These are phyloP conservation scores for Tulasnella sp. DNA, from an alignment of 768 basidiomycete species.

Conservation along the genomic window DNA sequence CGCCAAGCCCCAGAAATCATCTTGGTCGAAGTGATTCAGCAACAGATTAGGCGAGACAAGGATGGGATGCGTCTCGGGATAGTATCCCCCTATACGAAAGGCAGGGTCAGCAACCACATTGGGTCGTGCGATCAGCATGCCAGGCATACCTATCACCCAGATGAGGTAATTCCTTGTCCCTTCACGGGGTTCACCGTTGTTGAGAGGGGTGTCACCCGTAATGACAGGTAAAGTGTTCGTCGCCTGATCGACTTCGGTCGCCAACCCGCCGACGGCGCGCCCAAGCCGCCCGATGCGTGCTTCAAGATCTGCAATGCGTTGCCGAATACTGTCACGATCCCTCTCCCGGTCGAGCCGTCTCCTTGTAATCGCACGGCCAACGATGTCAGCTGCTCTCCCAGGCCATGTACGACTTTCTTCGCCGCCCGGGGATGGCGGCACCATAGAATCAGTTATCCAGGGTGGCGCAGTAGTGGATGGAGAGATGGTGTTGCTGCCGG, in stretches of 20 bases:
- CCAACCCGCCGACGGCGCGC: no score
- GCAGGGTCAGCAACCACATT: conserved; percentile 3
- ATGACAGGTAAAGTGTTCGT: not conserved
- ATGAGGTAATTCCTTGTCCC: conserved; percentile 17
- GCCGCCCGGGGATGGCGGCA: not conserved
- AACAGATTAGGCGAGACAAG: conserved; percentile 40
- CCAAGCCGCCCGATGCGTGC: no score
- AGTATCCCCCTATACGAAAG: conserved; percentile 54
- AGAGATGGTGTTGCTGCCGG: not conserved
- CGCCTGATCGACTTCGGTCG: no score
- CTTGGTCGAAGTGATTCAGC: conserved; percentile 31
- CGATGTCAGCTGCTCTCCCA: no score
- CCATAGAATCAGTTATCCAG: not conserved
- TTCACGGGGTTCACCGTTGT: not conserved
- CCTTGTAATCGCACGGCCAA: no score
- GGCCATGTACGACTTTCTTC: no score
- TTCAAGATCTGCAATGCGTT: no score
- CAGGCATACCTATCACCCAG: conserved; percentile 16
- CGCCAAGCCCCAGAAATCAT: conserved; percentile 54
- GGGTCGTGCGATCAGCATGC: no score
- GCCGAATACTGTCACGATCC: no score
- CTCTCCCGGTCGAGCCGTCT: no score
- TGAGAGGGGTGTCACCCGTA: not conserved
- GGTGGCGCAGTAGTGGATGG: not conserved
- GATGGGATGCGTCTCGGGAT: conserved; percentile 80